These are phyloP conservation scores for Aspergillus bombycis DNA, from an alignment of 2,329 filamentous ascomycete genomes.

Conservation along the genomic window DNA sequence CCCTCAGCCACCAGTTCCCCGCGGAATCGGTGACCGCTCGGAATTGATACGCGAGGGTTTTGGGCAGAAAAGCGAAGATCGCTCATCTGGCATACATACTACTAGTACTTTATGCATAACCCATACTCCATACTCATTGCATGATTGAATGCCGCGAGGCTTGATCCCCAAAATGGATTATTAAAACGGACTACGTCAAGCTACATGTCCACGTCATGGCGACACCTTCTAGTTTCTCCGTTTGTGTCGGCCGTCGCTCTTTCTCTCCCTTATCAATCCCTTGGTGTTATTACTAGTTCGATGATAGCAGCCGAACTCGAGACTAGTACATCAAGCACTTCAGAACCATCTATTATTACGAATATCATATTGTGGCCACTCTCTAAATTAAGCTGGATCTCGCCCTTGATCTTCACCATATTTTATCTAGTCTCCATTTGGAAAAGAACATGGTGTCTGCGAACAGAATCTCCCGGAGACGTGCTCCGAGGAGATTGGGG, in stretches of 20 bases:
- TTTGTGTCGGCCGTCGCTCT: background rate
- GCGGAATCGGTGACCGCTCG: background rate
- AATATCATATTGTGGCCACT: background rate
- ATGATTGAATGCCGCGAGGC: background rate
- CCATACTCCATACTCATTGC: background rate
- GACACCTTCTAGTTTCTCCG: background rate
- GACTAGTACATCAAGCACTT: background rate
- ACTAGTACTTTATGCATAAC: background rate
- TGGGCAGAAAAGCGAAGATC: constrained; percentile 6
- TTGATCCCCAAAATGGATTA: background rate
- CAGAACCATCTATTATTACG: background rate
- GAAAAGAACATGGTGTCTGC: constrained; percentile 20
- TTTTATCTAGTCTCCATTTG: background rate
- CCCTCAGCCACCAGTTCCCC: background rate
- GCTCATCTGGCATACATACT: background rate
- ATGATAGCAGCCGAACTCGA: background rate
- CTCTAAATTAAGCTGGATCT: background rate
- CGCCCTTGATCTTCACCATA: background rate
- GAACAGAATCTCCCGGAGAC: constrained; percentile 16
- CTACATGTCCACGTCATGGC: background rate
- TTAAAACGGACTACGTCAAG: background rate
- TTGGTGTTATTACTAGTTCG: background rate
- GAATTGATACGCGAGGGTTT: background rate
- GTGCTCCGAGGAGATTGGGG: constrained; percentile 9
- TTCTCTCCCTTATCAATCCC: constrained; percentile 2